Evolutionary conservation across 2,329 filamentous ascomycete genomes (phyloP).

Genomic region (Exophiala calicioides): DNA sequence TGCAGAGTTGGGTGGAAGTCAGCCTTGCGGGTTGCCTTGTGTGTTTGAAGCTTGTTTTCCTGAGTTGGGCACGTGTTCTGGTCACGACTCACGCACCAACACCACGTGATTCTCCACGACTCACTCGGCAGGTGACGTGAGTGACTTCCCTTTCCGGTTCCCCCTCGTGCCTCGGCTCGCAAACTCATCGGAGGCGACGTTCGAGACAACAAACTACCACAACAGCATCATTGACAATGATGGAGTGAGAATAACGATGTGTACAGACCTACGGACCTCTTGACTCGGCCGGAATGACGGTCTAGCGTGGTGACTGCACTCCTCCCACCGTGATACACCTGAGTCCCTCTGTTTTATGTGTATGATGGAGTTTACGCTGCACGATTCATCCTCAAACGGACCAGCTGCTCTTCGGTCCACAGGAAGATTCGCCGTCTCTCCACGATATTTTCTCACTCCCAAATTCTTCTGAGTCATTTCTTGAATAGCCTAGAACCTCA

Average conservation of each 20-base stretch:
- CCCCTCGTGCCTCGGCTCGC: not conserved
- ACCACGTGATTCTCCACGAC: too few species aligned
- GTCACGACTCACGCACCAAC: too few species aligned
- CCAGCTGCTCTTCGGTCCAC: conserved; percentile 15
- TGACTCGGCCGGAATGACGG: too few species aligned
- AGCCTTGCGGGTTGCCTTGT: conserved; percentile 19
- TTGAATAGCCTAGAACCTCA: not conserved
- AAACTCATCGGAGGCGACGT: not conserved
- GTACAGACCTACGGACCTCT: too few species aligned
- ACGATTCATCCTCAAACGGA: conserved; percentile 27
- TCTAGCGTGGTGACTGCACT: not conserved
- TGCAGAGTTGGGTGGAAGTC: conserved; percentile 8
- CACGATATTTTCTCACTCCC: not conserved
- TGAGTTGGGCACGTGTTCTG: too few species aligned
- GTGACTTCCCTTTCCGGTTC: too few species aligned
- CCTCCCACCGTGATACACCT: not conserved
- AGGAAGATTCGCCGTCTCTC: conserved; percentile 12
- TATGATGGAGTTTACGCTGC: conserved; percentile 30
- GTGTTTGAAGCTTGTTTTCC: not conserved
- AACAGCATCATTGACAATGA: not conserved
- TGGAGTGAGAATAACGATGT: too few species aligned
- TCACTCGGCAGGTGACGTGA: too few species aligned
- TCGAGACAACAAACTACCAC: not conserved
- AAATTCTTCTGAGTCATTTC: conserved; percentile 2
- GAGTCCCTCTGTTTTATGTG: not conserved